Evolutionary conservation across 2,329 filamentous ascomycete genomes (phyloP).

Genomic region (Gyromitra esculenta): DNA sequence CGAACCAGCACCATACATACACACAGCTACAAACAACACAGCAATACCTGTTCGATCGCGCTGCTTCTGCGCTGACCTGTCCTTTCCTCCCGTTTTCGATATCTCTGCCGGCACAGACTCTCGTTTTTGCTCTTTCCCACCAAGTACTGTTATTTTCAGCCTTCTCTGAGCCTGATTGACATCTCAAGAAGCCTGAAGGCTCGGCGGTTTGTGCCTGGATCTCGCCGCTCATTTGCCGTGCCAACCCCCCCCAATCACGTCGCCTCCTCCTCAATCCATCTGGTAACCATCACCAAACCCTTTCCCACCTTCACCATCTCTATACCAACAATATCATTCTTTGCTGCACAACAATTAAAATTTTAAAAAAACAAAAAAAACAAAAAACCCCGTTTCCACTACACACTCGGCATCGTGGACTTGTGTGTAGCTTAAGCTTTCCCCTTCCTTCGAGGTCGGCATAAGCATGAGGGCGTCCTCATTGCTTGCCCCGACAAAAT

Average conservation of each 20-base stretch:
- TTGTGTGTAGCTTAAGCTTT: constrained; percentile 19
- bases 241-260: constrained; percentile 47
- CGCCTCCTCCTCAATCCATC: constrained; percentile 33
- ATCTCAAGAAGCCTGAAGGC: constrained; percentile 37
- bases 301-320: background rate
- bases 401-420: constrained; percentile 49
- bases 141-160: constrained; percentile 3
- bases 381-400: constrained; percentile 1
- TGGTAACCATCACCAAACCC: constrained; percentile 26
- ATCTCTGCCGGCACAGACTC: constrained; percentile 19
- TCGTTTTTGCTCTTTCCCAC: constrained; percentile 23
- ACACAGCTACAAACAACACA: constrained; percentile 48
- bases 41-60: constrained; percentile 31
- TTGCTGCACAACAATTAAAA: no score
- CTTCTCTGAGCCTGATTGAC: constrained; percentile 11
- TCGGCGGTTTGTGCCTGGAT: constrained; percentile 45
- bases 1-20: background rate
- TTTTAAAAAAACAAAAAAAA: no score
- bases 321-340: constrained; percentile 19
- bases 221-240: constrained; percentile 34
- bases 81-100: constrained; percentile 42
- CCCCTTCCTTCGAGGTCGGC: constrained; percentile 33
- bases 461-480: constrained; percentile 53
- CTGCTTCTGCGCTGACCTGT: constrained; percentile 40
- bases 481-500: constrained; percentile 43